These are phyloP conservation scores for Salix koriyanagi DNA, from an alignment of 345 rosid genomes.

Conservation along the genomic window DNA sequence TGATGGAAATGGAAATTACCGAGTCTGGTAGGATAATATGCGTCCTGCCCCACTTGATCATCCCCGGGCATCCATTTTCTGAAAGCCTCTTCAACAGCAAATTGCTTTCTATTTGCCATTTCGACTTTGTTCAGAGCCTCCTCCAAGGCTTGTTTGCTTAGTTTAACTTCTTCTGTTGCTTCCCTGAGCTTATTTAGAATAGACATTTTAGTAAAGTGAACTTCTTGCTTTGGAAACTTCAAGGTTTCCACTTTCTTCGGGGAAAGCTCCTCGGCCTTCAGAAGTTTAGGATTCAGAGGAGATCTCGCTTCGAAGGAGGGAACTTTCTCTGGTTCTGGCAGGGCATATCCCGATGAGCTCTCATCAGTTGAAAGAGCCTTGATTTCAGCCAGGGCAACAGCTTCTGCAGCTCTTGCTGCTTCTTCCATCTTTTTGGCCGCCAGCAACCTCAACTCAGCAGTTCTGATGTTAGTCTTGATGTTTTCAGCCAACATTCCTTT, in stretches of 20 bases:
- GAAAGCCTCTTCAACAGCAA: slow-evolving; percentile 71
- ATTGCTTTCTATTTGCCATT: slow-evolving; percentile 66
- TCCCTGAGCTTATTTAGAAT: slow-evolving; percentile 69
- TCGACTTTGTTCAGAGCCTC: slow-evolving; percentile 68
- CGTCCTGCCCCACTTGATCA: slow-evolving; percentile 35
- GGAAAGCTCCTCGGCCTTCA: slow-evolving; percentile 18
- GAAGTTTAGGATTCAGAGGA: slow-evolving; percentile 39
- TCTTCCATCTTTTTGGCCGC: slow-evolving; percentile 99
- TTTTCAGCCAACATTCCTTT: slow-evolving; percentile 31
- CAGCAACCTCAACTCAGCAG: slow-evolving; percentile 78
- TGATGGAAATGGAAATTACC: slow-evolving; percentile 34
- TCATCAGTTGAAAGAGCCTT: slow-evolving; percentile 46
- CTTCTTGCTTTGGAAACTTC: slow-evolving; percentile 29
- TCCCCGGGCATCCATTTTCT: slow-evolving; percentile 54
- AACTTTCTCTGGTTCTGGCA: slow-evolving; percentile 55
- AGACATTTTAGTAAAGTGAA: slow-evolving; percentile 34
- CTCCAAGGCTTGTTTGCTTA: slow-evolving; percentile 66
- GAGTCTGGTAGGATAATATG: slow-evolving; percentile 27
- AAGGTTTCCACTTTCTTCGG: slow-evolving; percentile 25
- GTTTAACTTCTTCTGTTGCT: slow-evolving; percentile 71
- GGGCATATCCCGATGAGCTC: slow-evolving; percentile 35
- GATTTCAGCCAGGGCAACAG: slow-evolving; percentile 74
- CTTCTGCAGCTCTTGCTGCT: slow-evolving; percentile 95
- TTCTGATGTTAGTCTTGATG: slow-evolving; percentile 38
- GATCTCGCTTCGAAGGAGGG: slow-evolving; percentile 20